Base-by-base conservation (phyloP, 108 stramenopile genomes). In the Mayamaea pseudoterrestris region DNA sequence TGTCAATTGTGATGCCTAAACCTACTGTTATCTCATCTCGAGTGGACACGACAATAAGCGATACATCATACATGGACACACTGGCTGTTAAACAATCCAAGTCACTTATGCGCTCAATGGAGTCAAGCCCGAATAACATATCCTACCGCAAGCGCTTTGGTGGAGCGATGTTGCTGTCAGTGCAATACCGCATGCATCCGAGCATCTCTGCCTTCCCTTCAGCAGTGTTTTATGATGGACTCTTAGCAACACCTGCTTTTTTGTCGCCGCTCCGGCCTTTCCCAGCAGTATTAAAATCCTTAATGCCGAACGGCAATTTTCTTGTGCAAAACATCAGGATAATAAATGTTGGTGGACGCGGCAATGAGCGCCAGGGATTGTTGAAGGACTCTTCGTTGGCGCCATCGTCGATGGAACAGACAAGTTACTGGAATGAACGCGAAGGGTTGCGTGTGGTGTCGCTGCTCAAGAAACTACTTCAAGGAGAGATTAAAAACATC, bases 121-220 rank as follows among this genome's bases (percentile, higher is more conserved):
- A 55, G 12, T 24, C 29, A 28, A 18, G 27, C 5, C 16, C 65
- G 32, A 27, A 30, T 25, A 23, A 25, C 24, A 9, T 44, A 43
- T 74, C 76, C 2, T 90, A 90, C 44, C 60, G 71, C n/a, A 90
- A 86, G 39, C 60, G 65, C 9, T 85, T 69, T 58, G 52, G 76
- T 21, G 89, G 95, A 4, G 84, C 90, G 27, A 45, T 94, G 17
- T 76, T 97, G 11, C 86, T 99, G 1, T 80, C 83, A 23, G 54
- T 78, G 3, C 90, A 93, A 50, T 94, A 95, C 69, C 78, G 96
- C 23, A 98, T 98, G 96, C 94, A 93, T 59, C 93, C 94, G 13
- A 74, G 72, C n/a, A 93, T 98, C 37, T 69, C 90, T n/a, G 84
- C 88, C 17, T 96, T 93, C 55, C 80, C 93, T 0, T 85, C 76